phyloP scores from a whole-genome alignment of 1,139 yeast species.

The Yamadazyma dendronema region DNA sequence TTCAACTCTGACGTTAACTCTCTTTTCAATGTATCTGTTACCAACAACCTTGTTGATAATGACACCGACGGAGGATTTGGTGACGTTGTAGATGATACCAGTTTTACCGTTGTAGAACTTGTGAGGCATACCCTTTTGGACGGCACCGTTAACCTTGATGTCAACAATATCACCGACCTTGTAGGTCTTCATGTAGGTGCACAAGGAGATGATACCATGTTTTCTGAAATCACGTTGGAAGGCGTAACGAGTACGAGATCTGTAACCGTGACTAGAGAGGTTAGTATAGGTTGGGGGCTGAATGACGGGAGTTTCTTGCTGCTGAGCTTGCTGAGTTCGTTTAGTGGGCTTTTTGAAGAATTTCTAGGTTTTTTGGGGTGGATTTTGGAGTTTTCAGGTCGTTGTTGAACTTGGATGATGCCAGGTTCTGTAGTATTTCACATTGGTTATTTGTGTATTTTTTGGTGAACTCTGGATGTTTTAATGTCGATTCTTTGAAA shows the following conservation, averaged over 20 bases:
- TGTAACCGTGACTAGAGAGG: constrained; percentile 77
- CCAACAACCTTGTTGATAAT: constrained; percentile 98
- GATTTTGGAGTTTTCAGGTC: no score
- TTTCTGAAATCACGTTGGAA: constrained; percentile 99
- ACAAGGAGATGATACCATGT: constrained; percentile 92
- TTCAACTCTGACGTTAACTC: constrained; percentile 97
- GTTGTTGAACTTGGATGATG: no score
- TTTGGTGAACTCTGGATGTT: no score
- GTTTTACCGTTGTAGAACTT: constrained; percentile 99
- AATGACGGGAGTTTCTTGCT: no score
- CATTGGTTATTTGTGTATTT: no score
- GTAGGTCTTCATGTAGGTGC: constrained; percentile 97
- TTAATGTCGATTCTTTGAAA: no score
- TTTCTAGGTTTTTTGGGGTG: no score
- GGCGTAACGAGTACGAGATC: constrained; percentile 99
- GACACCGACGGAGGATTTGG: constrained; percentile 98
- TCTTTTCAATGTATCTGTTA: constrained; percentile 98
- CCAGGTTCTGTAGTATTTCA: no score
- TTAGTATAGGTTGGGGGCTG: constrained; percentile 8
- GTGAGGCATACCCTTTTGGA: constrained; percentile 99
- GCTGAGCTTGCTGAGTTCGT: no score
- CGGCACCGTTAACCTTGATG: constrained; percentile 98
- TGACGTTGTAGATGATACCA: constrained; percentile 97
- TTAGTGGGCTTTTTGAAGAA: no score
- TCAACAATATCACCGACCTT: constrained; percentile 99